phyloP scores from a whole-genome alignment of 805 yeast species.

The Schwanniomyces polymorphus region DNA sequence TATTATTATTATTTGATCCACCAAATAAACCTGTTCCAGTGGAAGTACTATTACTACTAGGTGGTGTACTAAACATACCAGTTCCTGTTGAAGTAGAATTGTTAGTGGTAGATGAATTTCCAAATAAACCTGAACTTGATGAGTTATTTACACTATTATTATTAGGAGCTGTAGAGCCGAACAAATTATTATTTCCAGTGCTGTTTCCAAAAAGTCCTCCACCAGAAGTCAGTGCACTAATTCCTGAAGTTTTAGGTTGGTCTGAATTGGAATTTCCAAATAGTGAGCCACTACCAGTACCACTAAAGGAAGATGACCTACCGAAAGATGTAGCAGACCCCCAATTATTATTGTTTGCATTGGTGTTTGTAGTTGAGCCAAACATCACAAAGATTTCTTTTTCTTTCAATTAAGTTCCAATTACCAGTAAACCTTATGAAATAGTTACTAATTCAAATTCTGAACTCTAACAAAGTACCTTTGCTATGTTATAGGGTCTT shows the following conservation, averaged over 20 bases:
- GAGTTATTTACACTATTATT: background rate
- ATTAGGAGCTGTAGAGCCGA: conserved; percentile 15
- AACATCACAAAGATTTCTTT: conserved; percentile 4
- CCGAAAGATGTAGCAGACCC: conserved; percentile 21
- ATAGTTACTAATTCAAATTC: background rate
- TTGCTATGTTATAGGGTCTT: background rate
- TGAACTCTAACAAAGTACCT: background rate
- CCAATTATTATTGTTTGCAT: conserved; percentile 13
- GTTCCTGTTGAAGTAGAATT: background rate
- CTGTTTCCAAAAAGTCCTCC: conserved; percentile 20
- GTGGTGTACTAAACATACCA: conserved; percentile 23
- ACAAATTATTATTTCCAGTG: conserved; percentile 11
- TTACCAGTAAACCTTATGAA: background rate
- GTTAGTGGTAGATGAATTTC: conserved; percentile 10
- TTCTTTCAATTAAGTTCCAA: background rate
- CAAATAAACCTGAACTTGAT: conserved; percentile 21
- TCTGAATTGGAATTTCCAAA: conserved; percentile 11
- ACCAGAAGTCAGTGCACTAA: conserved; percentile 6
- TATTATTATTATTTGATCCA: conserved; percentile 1
- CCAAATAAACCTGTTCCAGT: conserved; percentile 10
- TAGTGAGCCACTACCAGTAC: conserved; percentile 9
- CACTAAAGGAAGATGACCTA: conserved; percentile 18
- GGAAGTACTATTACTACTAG: background rate
- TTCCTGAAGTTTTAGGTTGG: conserved; percentile 17
- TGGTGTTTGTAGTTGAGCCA: conserved; percentile 10